Percentiles rank a stretch among this genome's conserved stretches.
phyloP scores from a whole-genome alignment of 148 eudicot genomes.

The Spergularia marina region DNA sequence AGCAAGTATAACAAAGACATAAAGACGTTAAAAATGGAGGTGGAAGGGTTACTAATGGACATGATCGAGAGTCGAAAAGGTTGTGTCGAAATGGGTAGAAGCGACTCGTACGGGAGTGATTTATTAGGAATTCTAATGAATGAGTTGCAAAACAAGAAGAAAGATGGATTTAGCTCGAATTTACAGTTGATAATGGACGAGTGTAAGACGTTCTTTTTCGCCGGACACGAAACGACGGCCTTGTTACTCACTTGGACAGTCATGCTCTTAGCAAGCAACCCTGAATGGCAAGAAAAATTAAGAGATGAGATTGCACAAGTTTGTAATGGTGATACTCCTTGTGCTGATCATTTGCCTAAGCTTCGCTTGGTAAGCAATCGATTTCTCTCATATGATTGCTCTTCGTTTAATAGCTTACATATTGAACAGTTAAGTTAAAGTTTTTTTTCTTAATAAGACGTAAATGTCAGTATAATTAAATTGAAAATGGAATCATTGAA shows the following conservation, averaged over 20 bases:
- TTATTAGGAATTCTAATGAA: slow-evolving; percentile 68
- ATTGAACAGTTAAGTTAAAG: too few relatives aligned
- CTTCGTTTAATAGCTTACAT: too few relatives aligned
- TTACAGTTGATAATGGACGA: slow-evolving; percentile 88
- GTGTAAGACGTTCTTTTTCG: slow-evolving; percentile 85
- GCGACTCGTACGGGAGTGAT: slow-evolving; percentile 75
- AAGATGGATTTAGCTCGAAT: slow-evolving; percentile 44
- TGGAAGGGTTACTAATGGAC: slow-evolving; percentile 70
- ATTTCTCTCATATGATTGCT: not conserved
- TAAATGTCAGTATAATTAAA: too few relatives aligned
- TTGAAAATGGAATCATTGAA: too few relatives aligned
- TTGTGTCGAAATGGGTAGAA: slow-evolving; percentile 62
- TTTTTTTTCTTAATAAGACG: too few relatives aligned
- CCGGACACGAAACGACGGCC: slow-evolving; percentile 85
- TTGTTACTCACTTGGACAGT: slow-evolving; percentile 81
- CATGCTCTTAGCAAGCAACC: slow-evolving; percentile 79
- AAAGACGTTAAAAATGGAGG: slow-evolving; percentile 64
- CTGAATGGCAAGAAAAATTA: slow-evolving; percentile 68
- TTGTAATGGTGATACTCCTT: slow-evolving; percentile 50
- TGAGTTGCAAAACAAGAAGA: slow-evolving; percentile 57
- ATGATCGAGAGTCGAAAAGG: slow-evolving; percentile 68
- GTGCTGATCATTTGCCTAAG: slow-evolving; percentile 65
- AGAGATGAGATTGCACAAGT: slow-evolving; percentile 54
- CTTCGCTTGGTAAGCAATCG: slow-evolving; percentile 62
- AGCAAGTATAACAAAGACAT: slow-evolving; percentile 90